phyloP scores from a whole-genome alignment of 345 rosid genomes.

The Syzygium grande region DNA sequence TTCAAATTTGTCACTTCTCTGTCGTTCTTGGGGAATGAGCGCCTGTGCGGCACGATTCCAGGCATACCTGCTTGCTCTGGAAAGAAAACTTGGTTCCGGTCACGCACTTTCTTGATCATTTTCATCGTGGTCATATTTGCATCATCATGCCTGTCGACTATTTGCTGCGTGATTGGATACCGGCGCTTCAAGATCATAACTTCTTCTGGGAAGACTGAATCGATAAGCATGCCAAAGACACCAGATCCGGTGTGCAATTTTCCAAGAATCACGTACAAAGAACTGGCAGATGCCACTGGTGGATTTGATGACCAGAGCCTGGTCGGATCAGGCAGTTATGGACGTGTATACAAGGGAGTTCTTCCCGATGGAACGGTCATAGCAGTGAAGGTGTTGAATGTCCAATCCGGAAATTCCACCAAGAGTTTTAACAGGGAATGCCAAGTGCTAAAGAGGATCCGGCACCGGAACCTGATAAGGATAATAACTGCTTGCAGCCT shows the following conservation, averaged over 20 bases:
- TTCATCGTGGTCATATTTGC: conserved; percentile 11
- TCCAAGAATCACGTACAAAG: conserved; percentile 46
- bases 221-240: neutral
- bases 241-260: conserved; percentile 25
- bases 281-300: conserved; percentile 36
- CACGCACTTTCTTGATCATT: conserved; percentile 16
- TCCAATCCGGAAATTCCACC: conserved; percentile 38
- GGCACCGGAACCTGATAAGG: conserved; percentile 48
- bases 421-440: conserved; percentile 57
- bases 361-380: conserved; percentile 34
- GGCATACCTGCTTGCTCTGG: conserved; percentile 17
- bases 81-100: conserved; percentile 16
- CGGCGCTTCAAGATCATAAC: conserved; percentile 8
- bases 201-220: conserved; percentile 14
- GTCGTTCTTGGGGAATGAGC: conserved; percentile 35
- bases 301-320: conserved; percentile 35
- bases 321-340: conserved; percentile 40
- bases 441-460: conserved; percentile 44
- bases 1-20: conserved; percentile 19
- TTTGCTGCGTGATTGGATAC: conserved; percentile 22
- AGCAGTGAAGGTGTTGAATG: conserved; percentile 39
- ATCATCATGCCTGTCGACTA: conserved; percentile 13
- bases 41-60: conserved; percentile 25
- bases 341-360: conserved; percentile 39
- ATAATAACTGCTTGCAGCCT: conserved; percentile 52